A percentile compares a stretch with the other conserved stretches of the same genome.
phyloP scores from a whole-genome alignment of 768 basidiomycete genomes.

The Mycena indigotica region DNA sequence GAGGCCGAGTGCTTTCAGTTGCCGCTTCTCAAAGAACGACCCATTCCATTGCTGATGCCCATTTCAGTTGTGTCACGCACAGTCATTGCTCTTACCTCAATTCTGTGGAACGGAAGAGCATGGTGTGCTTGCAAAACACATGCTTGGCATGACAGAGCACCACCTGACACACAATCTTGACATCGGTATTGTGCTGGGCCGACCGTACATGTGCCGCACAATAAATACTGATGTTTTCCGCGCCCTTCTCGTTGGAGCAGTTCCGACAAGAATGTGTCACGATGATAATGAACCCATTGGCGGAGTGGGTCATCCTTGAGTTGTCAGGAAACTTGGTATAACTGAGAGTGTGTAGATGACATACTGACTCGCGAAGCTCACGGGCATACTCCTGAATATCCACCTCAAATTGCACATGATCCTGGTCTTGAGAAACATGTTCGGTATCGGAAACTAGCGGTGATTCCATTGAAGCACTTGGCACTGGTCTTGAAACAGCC shows the following conservation, averaged over 20 bases:
- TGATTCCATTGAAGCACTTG: too few species aligned
- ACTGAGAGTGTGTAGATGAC: not conserved
- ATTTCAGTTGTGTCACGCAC: not conserved
- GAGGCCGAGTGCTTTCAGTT: conserved; percentile 14
- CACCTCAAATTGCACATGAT: not conserved
- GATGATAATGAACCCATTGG: not conserved
- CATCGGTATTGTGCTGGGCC: conserved; percentile 9
- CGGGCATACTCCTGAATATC: not conserved
- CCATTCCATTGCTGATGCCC: conserved; percentile 18
- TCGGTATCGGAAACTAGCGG: too few species aligned
- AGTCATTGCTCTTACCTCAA: conserved; percentile 14
- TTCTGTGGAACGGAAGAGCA: conserved; percentile 12
- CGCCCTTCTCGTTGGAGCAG: conserved; percentile 18
- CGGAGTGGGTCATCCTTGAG: conserved; percentile 7
- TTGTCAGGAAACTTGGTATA: not conserved
- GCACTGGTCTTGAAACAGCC: too few species aligned
- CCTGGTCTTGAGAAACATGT: too few species aligned
- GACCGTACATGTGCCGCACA: not conserved
- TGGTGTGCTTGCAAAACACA: conserved; percentile 12
- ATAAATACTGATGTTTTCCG: not conserved
- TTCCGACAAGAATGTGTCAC: conserved; percentile 17
- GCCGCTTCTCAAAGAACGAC: not conserved
- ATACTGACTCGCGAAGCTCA: not conserved
- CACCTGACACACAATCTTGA: conserved; percentile 12
- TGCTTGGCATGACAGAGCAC: not conserved